These are phyloP conservation scores for Helotiales sp. DNA, from an alignment of 2,329 filamentous ascomycete species.

Conservation along the genomic window DNA sequence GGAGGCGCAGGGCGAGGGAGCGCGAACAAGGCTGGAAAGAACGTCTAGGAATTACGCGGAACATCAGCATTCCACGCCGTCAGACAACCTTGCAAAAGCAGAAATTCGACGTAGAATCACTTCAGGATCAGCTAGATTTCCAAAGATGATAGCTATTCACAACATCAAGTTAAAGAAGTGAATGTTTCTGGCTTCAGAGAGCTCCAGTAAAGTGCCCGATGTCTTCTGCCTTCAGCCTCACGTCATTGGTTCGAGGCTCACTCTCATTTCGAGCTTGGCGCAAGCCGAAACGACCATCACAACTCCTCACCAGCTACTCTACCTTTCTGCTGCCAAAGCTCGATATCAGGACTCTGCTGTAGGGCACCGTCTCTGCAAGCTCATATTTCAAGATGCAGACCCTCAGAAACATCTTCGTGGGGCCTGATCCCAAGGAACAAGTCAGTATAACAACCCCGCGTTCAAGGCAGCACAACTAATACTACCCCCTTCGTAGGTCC, in stretches of 20 bases:
- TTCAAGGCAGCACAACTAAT: constrained; percentile 5
- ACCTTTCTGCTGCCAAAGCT: not conserved
- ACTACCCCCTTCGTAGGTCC: constrained; percentile 67
- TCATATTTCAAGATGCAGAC: constrained; percentile 69
- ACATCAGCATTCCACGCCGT: not conserved
- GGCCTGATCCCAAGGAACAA: constrained; percentile 90
- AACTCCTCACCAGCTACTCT: not conserved
- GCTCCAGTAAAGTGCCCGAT: not conserved
- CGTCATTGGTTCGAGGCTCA: constrained; percentile 1
- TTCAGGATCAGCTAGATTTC: not conserved
- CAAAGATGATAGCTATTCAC: not conserved
- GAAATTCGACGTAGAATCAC: not conserved
- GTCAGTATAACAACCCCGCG: constrained; percentile 48
- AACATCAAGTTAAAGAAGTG: not conserved
- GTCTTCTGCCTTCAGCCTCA: not conserved
- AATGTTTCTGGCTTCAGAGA: not conserved
- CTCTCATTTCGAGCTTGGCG: not conserved
- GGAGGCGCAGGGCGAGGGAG: constrained; percentile 3
- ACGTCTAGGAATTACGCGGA: not conserved
- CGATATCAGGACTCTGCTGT: not conserved
- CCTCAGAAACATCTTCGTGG: constrained; percentile 82
- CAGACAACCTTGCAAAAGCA: constrained; percentile 1
- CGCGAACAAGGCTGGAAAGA: constrained; percentile 3
- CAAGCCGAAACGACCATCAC: not conserved
- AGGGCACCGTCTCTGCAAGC: constrained; percentile 9